A percentile compares a stretch with the other conserved stretches of the same genome.
phyloP scores from a whole-genome alignment of 495 filamentous ascomycete genomes.

The Haplographium delicatum region DNA sequence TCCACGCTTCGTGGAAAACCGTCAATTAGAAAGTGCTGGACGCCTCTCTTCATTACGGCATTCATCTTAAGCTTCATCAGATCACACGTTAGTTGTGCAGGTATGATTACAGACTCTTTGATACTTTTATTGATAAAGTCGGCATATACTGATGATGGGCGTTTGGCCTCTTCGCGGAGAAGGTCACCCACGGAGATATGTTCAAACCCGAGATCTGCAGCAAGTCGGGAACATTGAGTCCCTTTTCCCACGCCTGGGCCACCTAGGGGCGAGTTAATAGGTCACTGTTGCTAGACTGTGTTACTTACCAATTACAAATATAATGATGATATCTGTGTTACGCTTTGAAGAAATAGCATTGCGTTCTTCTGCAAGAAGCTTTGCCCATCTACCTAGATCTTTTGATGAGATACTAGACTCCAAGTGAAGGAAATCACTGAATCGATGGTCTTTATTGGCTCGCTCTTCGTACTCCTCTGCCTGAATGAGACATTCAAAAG shows the following conservation, averaged over 20 bases:
- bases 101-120: conserved; percentile 1
- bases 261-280: too few species aligned
- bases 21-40: not conserved
- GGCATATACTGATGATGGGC: not conserved
- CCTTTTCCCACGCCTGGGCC: conserved; percentile 2
- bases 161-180: not conserved
- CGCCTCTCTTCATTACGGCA: not conserved
- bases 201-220: not conserved
- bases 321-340: not conserved
- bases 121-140: conserved; percentile 3
- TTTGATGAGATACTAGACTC: not conserved
- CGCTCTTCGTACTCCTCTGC: conserved; percentile 2
- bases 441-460: not conserved
- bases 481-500: not conserved
- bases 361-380: not conserved
- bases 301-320: too few species aligned
- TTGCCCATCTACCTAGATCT: not conserved
- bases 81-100: not conserved
- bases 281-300: too few species aligned
- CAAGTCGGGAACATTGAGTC: conserved; percentile 1
- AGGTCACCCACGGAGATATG: conserved; percentile 6
- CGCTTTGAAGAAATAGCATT: not conserved
- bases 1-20: conserved; percentile 2
- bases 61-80: not conserved
- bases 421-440: not conserved